Base-by-base conservation (phyloP, 2,329 filamentous ascomycete genomes). In the Triangularia verruculosa region DNA sequence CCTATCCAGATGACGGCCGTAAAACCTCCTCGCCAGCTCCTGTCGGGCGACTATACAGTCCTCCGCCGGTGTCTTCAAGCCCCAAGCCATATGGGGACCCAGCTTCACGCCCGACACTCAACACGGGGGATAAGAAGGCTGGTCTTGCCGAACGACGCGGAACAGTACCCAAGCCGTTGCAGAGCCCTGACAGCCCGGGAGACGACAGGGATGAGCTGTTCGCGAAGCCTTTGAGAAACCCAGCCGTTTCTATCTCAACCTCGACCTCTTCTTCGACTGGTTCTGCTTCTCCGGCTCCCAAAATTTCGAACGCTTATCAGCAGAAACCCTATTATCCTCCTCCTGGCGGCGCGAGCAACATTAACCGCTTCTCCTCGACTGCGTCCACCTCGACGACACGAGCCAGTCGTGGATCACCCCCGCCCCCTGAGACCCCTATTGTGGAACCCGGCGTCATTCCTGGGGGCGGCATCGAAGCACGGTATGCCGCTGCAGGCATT, bases 331-430 rank as follows among this genome's bases (percentile, higher is more conserved):
- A 87, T 72, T 87, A 88, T 67, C 85, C 86, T 20, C 84, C 85
- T 8, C 85, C 86, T 0, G 80, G 78, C 32, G 74, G 69, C 61
- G 61, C 69, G 13, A 57, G 53, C 63, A 74, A 79, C 28, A 82
- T 89, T 67, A 88, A 85, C 71, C 82, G 87, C 53, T 87, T 88
- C 68, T 82, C 84, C 11, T 97, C 94, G 2, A 96, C 92, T 7
- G 93, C 94, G 13, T 98, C 95, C 0, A 96, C 89, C 12, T 96
- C 93, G 1, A 99, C 95, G 0, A 97, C 94, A 1, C 88, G 91
- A 68, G 95, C 95, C 20, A 93, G 91, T 72, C 86, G 95, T 70
- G 95, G 95, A 52, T 98, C 94, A 27, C 95, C 95, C 4, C 94
- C 95, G 4, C 95, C 95, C 1, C 95, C 95, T 8, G 94, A 98